Percentiles rank a stretch among this genome's conserved stretches.
These are phyloP conservation scores for Peronosclerospora sorghi DNA, from an alignment of 352 stramenopile genomes.

Conservation along the genomic window DNA sequence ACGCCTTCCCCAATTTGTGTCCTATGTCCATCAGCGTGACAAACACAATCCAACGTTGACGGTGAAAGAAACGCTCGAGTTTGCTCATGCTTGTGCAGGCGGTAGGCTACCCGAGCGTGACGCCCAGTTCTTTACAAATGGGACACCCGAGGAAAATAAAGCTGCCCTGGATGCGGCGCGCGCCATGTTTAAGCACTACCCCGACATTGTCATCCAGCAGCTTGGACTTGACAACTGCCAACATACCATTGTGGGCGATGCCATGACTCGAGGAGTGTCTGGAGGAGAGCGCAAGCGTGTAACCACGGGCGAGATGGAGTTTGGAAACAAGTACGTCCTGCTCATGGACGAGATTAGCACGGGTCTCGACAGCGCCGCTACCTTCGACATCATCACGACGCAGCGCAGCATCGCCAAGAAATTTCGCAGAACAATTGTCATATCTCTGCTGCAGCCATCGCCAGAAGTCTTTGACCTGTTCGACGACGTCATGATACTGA, in stretches of 20 bases:
- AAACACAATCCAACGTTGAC: constrained; percentile 33
- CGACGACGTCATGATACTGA: constrained; percentile 88
- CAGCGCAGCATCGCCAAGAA: constrained; percentile 35
- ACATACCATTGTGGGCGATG: constrained; percentile 56
- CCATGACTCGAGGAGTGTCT: constrained; percentile 53
- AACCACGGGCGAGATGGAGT: constrained; percentile 67
- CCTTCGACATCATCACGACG: constrained; percentile 52
- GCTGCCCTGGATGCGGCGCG: constrained; percentile 14
- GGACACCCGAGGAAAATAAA: constrained; percentile 23
- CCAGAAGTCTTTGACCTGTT: constrained; percentile 90
- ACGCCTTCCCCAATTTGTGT: constrained; percentile 26
- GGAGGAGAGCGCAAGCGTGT: constrained; percentile 68
- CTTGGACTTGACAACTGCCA: constrained; percentile 24
- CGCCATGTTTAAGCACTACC: constrained; percentile 13
- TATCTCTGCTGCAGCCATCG: constrained; percentile 83
- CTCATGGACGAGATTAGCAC: constrained; percentile 79
- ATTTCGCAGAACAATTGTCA: constrained; percentile 43
- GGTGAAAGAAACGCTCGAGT: constrained; percentile 44
- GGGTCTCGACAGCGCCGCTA: constrained; percentile 49
- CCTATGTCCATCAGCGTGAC: constrained; percentile 30
- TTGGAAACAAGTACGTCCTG: constrained; percentile 70
- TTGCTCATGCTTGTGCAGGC: constrained; percentile 25
- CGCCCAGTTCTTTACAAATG: constrained; percentile 6
- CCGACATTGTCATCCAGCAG: constrained; percentile 13
- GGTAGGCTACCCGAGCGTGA: constrained; percentile 7